phyloP scores from a whole-genome alignment of 2,329 filamentous ascomycete species.

The Colletotrichum tamarilloi region DNA sequence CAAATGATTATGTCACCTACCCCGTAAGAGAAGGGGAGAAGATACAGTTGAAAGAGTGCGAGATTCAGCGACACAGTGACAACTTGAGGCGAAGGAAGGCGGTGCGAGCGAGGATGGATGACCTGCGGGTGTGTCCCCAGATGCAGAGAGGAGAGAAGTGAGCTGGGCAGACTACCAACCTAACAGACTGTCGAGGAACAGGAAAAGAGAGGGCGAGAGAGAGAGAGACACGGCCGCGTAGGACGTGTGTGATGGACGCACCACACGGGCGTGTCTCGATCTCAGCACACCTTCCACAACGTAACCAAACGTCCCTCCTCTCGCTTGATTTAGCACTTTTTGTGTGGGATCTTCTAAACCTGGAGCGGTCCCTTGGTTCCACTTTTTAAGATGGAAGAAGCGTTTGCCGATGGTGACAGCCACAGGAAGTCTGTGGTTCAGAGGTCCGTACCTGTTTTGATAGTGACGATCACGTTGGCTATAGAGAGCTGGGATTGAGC shows the following conservation, averaged over 20 bases:
- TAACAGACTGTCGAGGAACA: background rate
- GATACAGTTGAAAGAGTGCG: background rate
- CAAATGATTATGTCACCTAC: too few species aligned
- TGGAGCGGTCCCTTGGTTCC: slow-evolving; percentile 34
- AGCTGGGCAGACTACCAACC: background rate
- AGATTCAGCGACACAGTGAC: background rate
- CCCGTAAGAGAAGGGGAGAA: background rate
- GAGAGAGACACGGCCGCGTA: background rate
- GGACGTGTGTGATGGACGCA: background rate
- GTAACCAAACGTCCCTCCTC: background rate
- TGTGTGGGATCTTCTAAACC: slow-evolving; percentile 31
- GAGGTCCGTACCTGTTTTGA: background rate
- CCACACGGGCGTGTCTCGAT: slow-evolving; percentile 13
- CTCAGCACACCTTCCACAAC: background rate
- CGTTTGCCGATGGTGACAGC: slow-evolving; percentile 33
- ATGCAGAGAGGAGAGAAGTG: background rate
- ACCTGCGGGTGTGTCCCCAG: slow-evolving; percentile 3
- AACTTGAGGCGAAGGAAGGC: slow-evolving; percentile 4
- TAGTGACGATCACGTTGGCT: background rate
- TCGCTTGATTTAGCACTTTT: slow-evolving; percentile 19
- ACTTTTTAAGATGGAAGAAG: slow-evolving; percentile 37
- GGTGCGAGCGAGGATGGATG: background rate
- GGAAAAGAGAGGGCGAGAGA: background rate
- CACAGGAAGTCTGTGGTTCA: slow-evolving; percentile 15
- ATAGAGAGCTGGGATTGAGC: background rate